A percentile compares a stretch with the other conserved stretches of the same genome.
These are phyloP conservation scores for Cornus kousa DNA, from an alignment of 148 eudicot genomes.

Conservation along the genomic window DNA sequence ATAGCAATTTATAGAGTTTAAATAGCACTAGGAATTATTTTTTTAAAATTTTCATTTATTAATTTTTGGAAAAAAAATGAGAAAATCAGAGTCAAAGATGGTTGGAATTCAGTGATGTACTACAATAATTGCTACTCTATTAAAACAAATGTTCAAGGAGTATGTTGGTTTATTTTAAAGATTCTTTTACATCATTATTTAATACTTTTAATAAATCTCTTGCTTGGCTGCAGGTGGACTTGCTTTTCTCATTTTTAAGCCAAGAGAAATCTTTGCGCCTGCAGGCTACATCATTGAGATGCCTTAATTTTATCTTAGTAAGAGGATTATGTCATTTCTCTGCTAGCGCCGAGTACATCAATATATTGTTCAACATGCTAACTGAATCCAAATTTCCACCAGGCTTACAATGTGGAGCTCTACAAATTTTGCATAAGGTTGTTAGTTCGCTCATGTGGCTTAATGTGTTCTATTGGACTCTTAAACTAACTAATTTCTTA, in stretches of 20 bases:
- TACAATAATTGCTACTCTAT: too few species aligned
- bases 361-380: slow-evolving; percentile 38
- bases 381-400: slow-evolving; percentile 47
- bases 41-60: too few species aligned
- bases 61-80: too few species aligned
- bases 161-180: neutral
- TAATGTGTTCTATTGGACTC: neutral
- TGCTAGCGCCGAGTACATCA: slow-evolving; percentile 27
- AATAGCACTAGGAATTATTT: too few species aligned
- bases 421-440: slow-evolving; percentile 63
- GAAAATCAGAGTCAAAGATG: too few species aligned
- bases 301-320: slow-evolving; percentile 41
- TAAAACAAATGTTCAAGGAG: neutral
- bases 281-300: slow-evolving; percentile 57
- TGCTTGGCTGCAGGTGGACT: slow-evolving; percentile 39
- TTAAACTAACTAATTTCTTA: slow-evolving; percentile 1
- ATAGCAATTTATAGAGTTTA: too few species aligned
- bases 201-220: slow-evolving; percentile 7
- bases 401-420: slow-evolving; percentile 47
- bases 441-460: slow-evolving; percentile 4
- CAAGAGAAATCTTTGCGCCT: slow-evolving; percentile 43
- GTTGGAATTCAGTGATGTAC: too few species aligned
- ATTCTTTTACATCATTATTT: slow-evolving; percentile 4
- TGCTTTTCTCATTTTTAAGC: slow-evolving; percentile 53
- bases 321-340: slow-evolving; percentile 43